Base-by-base conservation (phyloP, 805 yeast species). In the Suhomyces tanzawaensis region DNA sequence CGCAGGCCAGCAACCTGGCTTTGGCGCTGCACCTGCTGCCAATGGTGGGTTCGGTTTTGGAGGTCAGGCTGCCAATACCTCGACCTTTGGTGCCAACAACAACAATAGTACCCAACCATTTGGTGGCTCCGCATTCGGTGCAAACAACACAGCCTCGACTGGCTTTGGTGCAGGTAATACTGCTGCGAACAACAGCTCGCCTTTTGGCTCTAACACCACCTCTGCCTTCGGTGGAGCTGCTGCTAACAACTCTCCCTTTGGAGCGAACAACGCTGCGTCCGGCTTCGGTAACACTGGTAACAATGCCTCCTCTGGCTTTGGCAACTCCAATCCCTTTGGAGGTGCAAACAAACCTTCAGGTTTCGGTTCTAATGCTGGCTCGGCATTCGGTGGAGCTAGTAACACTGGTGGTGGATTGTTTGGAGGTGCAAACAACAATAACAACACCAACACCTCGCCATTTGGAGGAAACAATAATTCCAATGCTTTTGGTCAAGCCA, bases 351-450 rank as follows among this genome's bases (percentile, higher is more conserved):
- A 52, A 61, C 44, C 39, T 43, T 4, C 18, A 11, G 37, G 30
- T 1, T 34, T 34, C 21, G 37, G 37, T n/a, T 15, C 31, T 11
- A n/a, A 14, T 29, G 21, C 27, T 17, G 16, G 15, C 27, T 27
- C 31, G 7, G 49, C 51, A 8, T 45, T 46, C 30, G 52, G 52
- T 8, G 38, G 32, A 9, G 18, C 28, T 32, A 47, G 44, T 34
- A 39, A 36, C 19, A 24, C 25, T 11, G 61, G 61, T 19, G 68
- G 71, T 3, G 52, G 64, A 24, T 76, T 75, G 51, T 78, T 78
- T 25, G 36, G 29, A 8, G 52, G 58, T 24, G 63, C 61, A 36
- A 49, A 23, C 19, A 29, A 30, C 14, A 38, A 55, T n/a, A 46
- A 46, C 11, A 42, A 36, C 45, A 22, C 42, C 30, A 34, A 35